Percentiles rank a stretch among this genome's conserved stretches.
Evolutionary conservation across 371 early-diverging fungal species (phyloP).

Genomic region (Mortierella sp.): DNA sequence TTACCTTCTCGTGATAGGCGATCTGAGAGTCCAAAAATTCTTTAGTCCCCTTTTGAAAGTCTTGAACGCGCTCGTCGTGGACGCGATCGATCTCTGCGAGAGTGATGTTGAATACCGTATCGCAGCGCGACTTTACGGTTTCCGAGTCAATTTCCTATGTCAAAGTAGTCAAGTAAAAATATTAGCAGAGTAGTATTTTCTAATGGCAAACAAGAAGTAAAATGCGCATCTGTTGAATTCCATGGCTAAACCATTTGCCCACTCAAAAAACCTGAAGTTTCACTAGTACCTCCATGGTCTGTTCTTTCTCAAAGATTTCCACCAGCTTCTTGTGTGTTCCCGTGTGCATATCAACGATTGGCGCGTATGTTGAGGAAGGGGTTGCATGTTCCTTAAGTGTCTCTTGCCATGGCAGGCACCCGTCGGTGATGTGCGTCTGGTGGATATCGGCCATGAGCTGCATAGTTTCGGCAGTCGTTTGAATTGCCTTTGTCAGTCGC

Average conservation of each 20-base stretch:
- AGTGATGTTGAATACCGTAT: constrained; percentile 60
- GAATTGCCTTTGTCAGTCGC: constrained; percentile 57
- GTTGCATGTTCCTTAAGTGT: constrained; percentile 44
- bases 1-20: constrained; percentile 58
- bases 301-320: constrained; percentile 52
- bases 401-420: constrained; percentile 45
- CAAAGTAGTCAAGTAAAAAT: too few relatives aligned
- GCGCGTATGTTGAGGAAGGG: constrained; percentile 38
- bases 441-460: constrained; percentile 55
- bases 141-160: constrained; percentile 57
- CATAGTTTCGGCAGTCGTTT: constrained; percentile 57
- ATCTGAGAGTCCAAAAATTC: constrained; percentile 58
- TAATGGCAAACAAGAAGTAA: constrained; percentile 1
- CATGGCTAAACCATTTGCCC: constrained; percentile 1
- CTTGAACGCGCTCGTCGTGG: constrained; percentile 58
- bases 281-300: constrained; percentile 44
- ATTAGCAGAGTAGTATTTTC: too few relatives aligned
- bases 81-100: constrained; percentile 58
- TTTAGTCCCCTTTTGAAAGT: constrained; percentile 54
- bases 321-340: constrained; percentile 55
- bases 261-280: neutral
- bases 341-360: constrained; percentile 57
- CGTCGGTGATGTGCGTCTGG: constrained; percentile 49
- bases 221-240: too few relatives aligned
- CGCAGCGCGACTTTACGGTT: constrained; percentile 58